Evolutionary conservation across 106 monocot genomes (phyloP).

Genomic region (Dendrobium catenatum): DNA sequence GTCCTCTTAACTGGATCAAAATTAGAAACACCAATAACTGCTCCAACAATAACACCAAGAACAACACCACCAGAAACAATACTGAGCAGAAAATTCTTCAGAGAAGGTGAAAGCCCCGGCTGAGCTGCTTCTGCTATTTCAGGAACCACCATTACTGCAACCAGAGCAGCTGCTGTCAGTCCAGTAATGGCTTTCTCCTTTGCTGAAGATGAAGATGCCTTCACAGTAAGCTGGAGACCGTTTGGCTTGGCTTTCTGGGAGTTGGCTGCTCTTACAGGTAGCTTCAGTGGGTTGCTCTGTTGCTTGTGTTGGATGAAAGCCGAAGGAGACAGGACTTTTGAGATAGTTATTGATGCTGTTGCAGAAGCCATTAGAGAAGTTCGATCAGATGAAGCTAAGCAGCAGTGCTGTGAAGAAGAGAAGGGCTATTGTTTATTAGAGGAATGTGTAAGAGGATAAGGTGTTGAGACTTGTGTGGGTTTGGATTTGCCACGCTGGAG

Average conservation of each 20-base stretch:
- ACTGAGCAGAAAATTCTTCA: constrained; percentile 80
- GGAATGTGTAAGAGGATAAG: not conserved
- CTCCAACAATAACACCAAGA: constrained; percentile 38
- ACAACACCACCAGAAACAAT: constrained; percentile 55
- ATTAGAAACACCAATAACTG: constrained; percentile 58
- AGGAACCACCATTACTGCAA: constrained; percentile 31
- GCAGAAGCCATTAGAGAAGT: constrained; percentile 3
- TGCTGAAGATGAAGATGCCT: not conserved
- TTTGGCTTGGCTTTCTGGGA: not conserved
- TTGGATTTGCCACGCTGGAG: not conserved
- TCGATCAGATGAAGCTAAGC: not conserved
- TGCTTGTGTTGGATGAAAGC: not conserved
- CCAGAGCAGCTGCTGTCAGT: constrained; percentile 28
- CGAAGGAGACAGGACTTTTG: not conserved
- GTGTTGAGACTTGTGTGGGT: not conserved
- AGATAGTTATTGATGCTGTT: not conserved
- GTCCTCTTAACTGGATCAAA: constrained; percentile 70
- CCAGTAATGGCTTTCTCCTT: constrained; percentile 37
- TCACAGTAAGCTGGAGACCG: not conserved
- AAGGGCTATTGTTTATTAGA: not conserved
- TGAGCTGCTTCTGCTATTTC: constrained; percentile 59
- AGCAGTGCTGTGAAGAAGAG: not conserved
- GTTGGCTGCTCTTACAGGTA: not conserved
- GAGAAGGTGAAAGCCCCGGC: constrained; percentile 51
- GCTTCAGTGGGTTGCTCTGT: not conserved